Base-by-base conservation (phyloP, 371 early-diverging fungal genomes). In the Batkoa obscura region DNA sequence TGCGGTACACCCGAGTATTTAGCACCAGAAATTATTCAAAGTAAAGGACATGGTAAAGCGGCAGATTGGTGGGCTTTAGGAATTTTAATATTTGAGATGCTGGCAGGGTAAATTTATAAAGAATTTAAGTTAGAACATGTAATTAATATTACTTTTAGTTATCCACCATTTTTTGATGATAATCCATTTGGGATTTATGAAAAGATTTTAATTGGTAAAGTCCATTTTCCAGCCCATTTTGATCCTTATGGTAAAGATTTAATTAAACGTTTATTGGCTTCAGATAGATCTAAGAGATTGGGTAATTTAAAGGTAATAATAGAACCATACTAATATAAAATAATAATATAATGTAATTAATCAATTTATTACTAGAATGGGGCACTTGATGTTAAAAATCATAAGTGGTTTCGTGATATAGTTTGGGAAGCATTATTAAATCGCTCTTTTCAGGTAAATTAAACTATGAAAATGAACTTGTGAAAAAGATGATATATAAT, bases 51-150 rank as follows among this genome's bases (percentile, higher is more conserved):
- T 65, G 90, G 91, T 17, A 83, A 84, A 65, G 88, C 93, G 5
- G 99, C 92, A 2, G 99, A 99, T 70, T 94, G 93, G 90, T 99
- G 94, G 90, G 91, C 98, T 3, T 71, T 98, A 46, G 99, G 99
- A 32, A 81, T 99, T 45, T 72, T 99, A 41, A 85, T 98, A 41
- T 98, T 88, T 69, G 98, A 99, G 76, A 87, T 91, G 80, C 65
- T 86, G 65, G 83, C 81, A 36, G 96, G 96, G 32, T 74, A 70
- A 62, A 41, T 43, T 52, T 51, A 8, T 36, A 12, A 2, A 0
- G 34, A 9, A n/a, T 60, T 10, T 30, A 34, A 1, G 1, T 23
- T 33, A 32, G 49, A 48, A 35, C 46, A 15, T 43, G 31, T 47
- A 15, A 43, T 51, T 12, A 32, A 43, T 34, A 15, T 52, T 4